phyloP scores from a whole-genome alignment of 139 green algal genomes.

The Astrephomene gubernaculifera region DNA sequence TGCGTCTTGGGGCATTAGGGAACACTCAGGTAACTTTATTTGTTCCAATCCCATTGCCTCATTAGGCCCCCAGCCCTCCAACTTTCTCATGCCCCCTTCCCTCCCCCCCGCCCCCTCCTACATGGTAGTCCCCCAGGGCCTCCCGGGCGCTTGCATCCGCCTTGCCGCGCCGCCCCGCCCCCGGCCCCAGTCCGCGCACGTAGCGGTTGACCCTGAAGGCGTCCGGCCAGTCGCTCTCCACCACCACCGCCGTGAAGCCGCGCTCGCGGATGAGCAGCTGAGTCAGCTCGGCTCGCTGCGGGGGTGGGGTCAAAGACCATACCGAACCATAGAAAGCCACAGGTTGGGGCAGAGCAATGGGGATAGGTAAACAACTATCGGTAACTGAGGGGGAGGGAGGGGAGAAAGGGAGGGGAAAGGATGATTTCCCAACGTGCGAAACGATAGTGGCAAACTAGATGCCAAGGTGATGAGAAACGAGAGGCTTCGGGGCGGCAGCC shows the following conservation, averaged over 20 bases:
- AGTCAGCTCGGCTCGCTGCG: constrained; percentile 66
- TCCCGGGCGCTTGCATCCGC: constrained; percentile 43
- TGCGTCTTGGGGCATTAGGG: no score
- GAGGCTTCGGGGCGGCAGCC: background rate
- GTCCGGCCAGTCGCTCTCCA: constrained; percentile 74
- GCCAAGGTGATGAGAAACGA: background rate
- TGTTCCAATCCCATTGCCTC: no score
- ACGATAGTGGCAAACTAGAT: background rate
- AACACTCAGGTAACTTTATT: no score
- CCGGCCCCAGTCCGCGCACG: constrained; percentile 50
- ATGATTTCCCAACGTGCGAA: background rate
- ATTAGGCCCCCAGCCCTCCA: background rate
- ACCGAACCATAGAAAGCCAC: no score
- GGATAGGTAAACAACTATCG: no score
- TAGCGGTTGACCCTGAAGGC: constrained; percentile 66
- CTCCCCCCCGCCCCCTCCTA: background rate
- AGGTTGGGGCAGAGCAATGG: background rate
- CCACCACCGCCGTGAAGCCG: constrained; percentile 51
- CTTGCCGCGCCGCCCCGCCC: no score
- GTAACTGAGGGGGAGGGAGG: background rate
- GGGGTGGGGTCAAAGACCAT: no score
- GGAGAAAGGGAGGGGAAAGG: background rate
- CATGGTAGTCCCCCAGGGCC: constrained; percentile 62
- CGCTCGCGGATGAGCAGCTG: constrained; percentile 58
- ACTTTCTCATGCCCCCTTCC: background rate